Evolutionary conservation across 176 grass and related monocot species (phyloP).

Genomic region (Ampelocalamus luodianensis): DNA sequence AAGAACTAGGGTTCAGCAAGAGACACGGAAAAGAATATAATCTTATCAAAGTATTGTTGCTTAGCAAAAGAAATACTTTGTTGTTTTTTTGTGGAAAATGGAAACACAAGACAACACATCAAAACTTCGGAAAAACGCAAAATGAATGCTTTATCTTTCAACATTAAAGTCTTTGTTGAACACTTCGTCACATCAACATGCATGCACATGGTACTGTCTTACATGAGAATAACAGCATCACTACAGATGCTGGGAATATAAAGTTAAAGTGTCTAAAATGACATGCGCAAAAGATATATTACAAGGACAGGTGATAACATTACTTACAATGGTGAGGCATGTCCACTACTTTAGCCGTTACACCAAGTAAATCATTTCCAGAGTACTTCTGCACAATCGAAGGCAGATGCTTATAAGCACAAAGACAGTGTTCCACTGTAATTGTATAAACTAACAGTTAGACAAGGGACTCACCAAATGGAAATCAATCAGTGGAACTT

Average conservation of each 20-base stretch:
- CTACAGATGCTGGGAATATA: slow-evolving; percentile 23
- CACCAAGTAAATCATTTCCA: slow-evolving; percentile 94
- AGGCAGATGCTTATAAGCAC: slow-evolving; percentile 40
- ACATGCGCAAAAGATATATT: background rate
- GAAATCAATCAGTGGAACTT: slow-evolving; percentile 96
- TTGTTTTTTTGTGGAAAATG: background rate
- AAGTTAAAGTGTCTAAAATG: slow-evolving; percentile 22
- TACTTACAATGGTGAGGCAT: slow-evolving; percentile 95
- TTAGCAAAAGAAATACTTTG: background rate
- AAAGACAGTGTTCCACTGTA: slow-evolving; percentile 17
- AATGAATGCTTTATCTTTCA: background rate
- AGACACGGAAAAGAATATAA: background rate
- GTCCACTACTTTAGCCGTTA: slow-evolving; percentile 89
- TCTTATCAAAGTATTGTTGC: background rate
- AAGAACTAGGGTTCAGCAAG: background rate
- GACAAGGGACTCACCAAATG: slow-evolving; percentile 71
- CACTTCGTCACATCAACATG: background rate
- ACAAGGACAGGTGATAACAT: background rate
- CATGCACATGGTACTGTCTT: background rate
- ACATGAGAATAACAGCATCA: slow-evolving; percentile 19
- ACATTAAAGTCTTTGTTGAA: background rate
- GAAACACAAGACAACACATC: background rate
- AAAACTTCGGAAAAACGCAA: background rate
- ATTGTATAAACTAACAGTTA: slow-evolving; percentile 24
- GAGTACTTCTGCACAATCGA: slow-evolving; percentile 76